Evolutionary conservation across 495 filamentous ascomycete species (phyloP), one percentile per base, ranked within the genome.

Genomic region (Penicillium dipodomyicola): DNA sequence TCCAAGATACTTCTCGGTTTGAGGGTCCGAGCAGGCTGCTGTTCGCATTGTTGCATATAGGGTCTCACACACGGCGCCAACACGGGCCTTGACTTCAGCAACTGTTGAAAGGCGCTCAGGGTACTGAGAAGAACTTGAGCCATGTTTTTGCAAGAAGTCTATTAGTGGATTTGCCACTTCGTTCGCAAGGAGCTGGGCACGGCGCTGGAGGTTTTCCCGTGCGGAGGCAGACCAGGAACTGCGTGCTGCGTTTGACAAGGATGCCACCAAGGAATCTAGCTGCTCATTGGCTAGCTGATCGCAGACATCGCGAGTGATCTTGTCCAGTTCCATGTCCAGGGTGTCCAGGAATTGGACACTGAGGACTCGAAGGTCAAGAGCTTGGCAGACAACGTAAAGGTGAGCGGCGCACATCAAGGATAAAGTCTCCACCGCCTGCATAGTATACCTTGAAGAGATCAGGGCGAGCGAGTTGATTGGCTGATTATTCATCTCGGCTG

Each of bases 401-500:
- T 80, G 74, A 1, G 70, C 70, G 0, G 82, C 80, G 2, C 63
- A 62, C 75, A 88, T 83, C 49, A 80, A 51, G 0, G 72, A 72
- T 0, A 88, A 47, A 0, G 87, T 57, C 46, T 87, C 83, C 0
- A 81, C 72, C 3, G 82, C 79, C 48, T 79, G 67, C 19, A 76
- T 62, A 7, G 82, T 82, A 47, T 80, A 79, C 4, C 86, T 72
- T 0, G 80, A 78, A 59, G 77, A 74, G 6, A 81, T 73, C 1
- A 85, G 66, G 1, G 83, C 83, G 57, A 85, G 77, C 1, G 78
- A 82, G 59, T 84, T 85, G 40, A 85, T 63, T 3, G 71, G 69
- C 63, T 86, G 83, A 54, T 86, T 85, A 22, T 71, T 57, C 75
- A 82, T 80, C 56, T 86, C 83, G 7, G 82, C 80, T 1, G 75